These are phyloP conservation scores for Lepidium sativum DNA, from an alignment of 345 rosid species.

Conservation along the genomic window DNA sequence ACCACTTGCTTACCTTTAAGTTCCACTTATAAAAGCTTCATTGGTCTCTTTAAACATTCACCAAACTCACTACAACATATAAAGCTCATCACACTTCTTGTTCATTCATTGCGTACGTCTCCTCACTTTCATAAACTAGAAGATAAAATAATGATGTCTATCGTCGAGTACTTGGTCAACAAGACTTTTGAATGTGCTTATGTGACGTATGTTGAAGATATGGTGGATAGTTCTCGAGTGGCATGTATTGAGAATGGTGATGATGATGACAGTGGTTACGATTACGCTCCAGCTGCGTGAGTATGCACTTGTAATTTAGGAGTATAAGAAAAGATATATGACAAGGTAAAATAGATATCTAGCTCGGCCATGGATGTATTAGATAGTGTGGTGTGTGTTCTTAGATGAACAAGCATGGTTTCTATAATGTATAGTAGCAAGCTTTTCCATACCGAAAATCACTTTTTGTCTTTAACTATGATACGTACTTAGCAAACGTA, in stretches of 20 bases:
- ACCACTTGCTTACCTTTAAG: neutral
- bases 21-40: constrained; percentile 9
- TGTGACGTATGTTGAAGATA: neutral
- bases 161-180: neutral
- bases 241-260: constrained; percentile 13
- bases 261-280: constrained; percentile 14
- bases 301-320: neutral
- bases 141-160: neutral
- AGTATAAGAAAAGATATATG: neutral
- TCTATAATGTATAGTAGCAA: no score
- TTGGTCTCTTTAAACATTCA: neutral
- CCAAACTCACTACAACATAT: neutral
- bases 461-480: no score
- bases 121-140: neutral
- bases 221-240: neutral
- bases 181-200: neutral
- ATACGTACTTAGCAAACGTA: no score
- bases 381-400: neutral
- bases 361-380: neutral
- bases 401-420: neutral
- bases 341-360: neutral
- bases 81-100: neutral
- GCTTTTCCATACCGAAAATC: no score
- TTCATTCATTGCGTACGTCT: neutral
- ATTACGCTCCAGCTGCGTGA: constrained; percentile 23